phyloP scores from a whole-genome alignment of 495 filamentous ascomycete genomes.

The Xylaria longipes region DNA sequence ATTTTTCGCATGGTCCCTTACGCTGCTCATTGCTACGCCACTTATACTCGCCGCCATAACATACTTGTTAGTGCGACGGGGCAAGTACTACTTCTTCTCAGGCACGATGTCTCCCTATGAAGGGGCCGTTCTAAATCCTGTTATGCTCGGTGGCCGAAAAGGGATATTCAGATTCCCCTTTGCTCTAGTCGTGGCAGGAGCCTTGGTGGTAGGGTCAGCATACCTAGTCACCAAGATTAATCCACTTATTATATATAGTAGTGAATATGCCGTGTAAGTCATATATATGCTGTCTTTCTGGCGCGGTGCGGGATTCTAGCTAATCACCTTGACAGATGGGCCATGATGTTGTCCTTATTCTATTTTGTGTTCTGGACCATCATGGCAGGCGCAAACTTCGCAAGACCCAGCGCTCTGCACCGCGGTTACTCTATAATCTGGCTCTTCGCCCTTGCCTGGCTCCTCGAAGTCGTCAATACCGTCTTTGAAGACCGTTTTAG shows the following conservation, averaged over 20 bases:
- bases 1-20: conserved; percentile 86
- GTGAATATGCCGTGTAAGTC: conserved; percentile 74
- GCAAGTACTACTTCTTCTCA: conserved; percentile 82
- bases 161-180: conserved; percentile 87
- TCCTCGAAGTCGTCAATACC: conserved; percentile 73
- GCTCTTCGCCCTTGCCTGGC: conserved; percentile 78
- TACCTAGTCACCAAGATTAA: conserved; percentile 83
- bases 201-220: conserved; percentile 71
- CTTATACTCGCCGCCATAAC: conserved; percentile 71
- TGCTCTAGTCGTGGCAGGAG: conserved; percentile 71
- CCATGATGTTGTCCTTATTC: conserved; percentile 85
- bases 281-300: not conserved
- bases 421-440: conserved; percentile 82
- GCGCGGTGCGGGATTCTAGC: not conserved
- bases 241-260: conserved; percentile 85
- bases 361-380: conserved; percentile 83
- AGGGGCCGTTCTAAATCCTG: conserved; percentile 60
- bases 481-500: conserved; percentile 73
- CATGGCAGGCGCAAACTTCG: conserved; percentile 78
- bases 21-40: conserved; percentile 78
- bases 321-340: conserved; percentile 59
- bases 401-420: conserved; percentile 86
- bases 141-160: conserved; percentile 75
- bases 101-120: conserved; percentile 62
- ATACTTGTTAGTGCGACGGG: conserved; percentile 68